Percentiles rank a stretch among this genome's conserved stretches.
Evolutionary conservation across 352 stramenopile species (phyloP).

Genomic region (Globisporangium acanthophoron): DNA sequence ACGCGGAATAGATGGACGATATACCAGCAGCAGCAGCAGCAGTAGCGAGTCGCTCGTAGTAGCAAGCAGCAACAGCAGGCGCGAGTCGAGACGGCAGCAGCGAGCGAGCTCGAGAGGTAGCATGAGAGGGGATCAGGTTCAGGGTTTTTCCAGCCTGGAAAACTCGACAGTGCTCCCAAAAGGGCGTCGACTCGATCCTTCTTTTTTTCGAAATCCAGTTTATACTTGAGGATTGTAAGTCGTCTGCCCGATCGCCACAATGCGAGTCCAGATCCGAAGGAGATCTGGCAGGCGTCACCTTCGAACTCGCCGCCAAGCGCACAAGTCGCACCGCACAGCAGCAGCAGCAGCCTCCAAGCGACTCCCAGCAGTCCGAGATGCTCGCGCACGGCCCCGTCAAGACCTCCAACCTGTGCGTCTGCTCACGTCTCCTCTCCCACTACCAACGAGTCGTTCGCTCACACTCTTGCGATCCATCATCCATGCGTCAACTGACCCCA

Average conservation of each 20-base stretch:
- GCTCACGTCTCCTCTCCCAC: neutral
- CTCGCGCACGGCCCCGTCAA: constrained; percentile 28
- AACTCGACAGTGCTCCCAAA: neutral
- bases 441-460: too few species aligned
- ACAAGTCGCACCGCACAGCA: neutral
- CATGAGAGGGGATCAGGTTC: too few species aligned
- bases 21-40: neutral
- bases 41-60: neutral
- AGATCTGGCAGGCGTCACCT: neutral
- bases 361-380: constrained; percentile 9
- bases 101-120: too few species aligned
- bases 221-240: neutral
- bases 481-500: neutral
- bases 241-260: neutral
- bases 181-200: neutral
- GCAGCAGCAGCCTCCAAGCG: neutral
- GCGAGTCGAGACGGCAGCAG: too few species aligned
- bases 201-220: neutral
- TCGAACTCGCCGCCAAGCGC: neutral
- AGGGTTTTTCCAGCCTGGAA: neutral
- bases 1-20: constrained; percentile 63
- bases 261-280: neutral
- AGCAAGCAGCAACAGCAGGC: neutral
- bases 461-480: too few species aligned
- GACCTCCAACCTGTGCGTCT: constrained; percentile 30